Conservation (phyloP, 1,139 yeast species). For the Candida sanyaensis region DNA sequence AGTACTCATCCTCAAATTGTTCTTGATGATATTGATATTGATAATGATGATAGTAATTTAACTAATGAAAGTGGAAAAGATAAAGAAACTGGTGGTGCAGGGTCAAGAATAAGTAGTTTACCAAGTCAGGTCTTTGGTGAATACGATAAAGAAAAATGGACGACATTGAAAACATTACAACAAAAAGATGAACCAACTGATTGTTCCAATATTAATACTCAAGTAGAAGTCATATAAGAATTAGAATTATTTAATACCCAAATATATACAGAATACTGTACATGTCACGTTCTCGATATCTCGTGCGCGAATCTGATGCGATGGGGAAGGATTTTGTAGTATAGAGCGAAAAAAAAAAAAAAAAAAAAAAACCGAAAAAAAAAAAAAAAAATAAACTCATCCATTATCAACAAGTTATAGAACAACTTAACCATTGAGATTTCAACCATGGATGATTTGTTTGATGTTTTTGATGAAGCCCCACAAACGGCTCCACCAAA, state of each 20-base stretch:
- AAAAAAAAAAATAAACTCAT: background rate
- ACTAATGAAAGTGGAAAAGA: background rate
- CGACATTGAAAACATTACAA: conserved; percentile 41
- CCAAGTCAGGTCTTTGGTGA: conserved; percentile 65
- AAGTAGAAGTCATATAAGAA: background rate
- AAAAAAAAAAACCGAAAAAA: too few relatives aligned
- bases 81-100: conserved; percentile 7
- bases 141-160: conserved; percentile 68
- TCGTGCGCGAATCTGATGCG: background rate
- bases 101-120: conserved; percentile 48
- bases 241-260: background rate
- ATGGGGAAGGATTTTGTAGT: background rate
- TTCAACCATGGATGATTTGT: conserved; percentile 52
- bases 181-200: background rate
- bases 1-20: background rate
- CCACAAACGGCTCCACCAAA: conserved; percentile 41
- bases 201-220: background rate
- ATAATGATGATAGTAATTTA: background rate
- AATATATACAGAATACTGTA: too few relatives aligned
- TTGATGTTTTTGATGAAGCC: conserved; percentile 67
- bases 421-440: background rate
- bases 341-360: background rate
- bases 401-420: conserved; percentile 6
- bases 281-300: too few relatives aligned
- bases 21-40: background rate